These are phyloP conservation scores for Cordyceps militaris DNA, from an alignment of 2,329 filamentous ascomycete species.

Conservation along the genomic window DNA sequence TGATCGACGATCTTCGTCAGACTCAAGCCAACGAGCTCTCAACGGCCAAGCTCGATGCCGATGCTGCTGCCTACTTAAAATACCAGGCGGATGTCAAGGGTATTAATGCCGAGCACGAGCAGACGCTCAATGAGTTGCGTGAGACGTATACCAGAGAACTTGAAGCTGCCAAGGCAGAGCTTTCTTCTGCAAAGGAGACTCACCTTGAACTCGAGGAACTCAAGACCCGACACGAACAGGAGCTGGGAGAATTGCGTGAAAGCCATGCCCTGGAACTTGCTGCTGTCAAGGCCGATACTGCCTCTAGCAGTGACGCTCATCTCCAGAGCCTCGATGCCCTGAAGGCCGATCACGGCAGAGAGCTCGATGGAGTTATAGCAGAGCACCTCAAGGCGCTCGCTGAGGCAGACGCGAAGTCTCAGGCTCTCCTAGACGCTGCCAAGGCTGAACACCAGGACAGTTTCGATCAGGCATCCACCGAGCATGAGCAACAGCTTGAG, in stretches of 20 bases:
- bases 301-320: background rate
- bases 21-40: slow-evolving; percentile 34
- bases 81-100: background rate
- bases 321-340: background rate
- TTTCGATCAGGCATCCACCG: background rate
- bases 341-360: slow-evolving; percentile 1
- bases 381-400: slow-evolving; percentile 44
- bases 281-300: slow-evolving; percentile 30
- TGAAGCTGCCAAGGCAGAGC: slow-evolving; percentile 31
- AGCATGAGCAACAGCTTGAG: slow-evolving; percentile 3
- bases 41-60: slow-evolving; percentile 33
- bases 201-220: background rate
- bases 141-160: slow-evolving; percentile 33
- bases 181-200: background rate
- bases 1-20: slow-evolving; percentile 37
- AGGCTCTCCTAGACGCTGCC: slow-evolving; percentile 22
- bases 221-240: slow-evolving; percentile 44
- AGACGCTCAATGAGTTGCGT: slow-evolving; percentile 40
- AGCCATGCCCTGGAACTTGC: slow-evolving; percentile 34
- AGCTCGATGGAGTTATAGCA: slow-evolving; percentile 21
- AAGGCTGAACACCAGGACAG: slow-evolving; percentile 31
- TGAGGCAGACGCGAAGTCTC: slow-evolving; percentile 28
- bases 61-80: background rate
- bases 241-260: slow-evolving; percentile 37
- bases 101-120: slow-evolving; percentile 42